Evolutionary conservation across 495 filamentous ascomycete species (phyloP), one percentile per base, ranked within the genome.

Genomic region (Penicillium canariense): DNA sequence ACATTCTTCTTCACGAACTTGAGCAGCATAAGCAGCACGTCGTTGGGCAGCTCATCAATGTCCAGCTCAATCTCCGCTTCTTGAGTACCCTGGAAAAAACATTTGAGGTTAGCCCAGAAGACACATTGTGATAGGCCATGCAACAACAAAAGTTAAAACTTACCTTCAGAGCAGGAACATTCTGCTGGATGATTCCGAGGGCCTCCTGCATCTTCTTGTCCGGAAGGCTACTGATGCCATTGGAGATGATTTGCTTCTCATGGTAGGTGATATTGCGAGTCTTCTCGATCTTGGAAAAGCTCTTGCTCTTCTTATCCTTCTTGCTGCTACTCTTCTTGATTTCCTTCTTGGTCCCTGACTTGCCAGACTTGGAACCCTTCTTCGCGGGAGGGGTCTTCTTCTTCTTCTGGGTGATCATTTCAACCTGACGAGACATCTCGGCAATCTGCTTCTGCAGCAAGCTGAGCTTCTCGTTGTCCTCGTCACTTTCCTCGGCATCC

Each of bases 11-110:
- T 83, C 48, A 91, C 86, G 48, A 92, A 86, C 23, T 84, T 83
- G 50, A 90, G 85, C 31, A 96, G 81, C 69, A 88, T 85, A 63
- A 79, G 69, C 27, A 96, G 81, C 5, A 89, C 87, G 26, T 87
- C 80, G 15, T 87, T 81, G 11, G 86, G 85, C 28, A 96, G 79
- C 59, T 86, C 79, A 60, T 96, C 91, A 59, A 96, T 96, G 61
- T 96, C 91, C 28, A 96, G 77, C 71, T 96, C 91, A 59, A 96
- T 83, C 60, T 95, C 90, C 22, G 90, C 89, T 51, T 89, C 87
- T 64, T 91, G 84, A 34, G 83, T 84, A 66, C 86, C 82, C 77
- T 84, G 40, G 12, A 51, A 23, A 28, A 44, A 22, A 45, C 6
- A 46, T 4, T 8, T 20, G n/a, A 38, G 5, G 20, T 76, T 63